These are phyloP conservation scores for Trichoderma citrinoviride DNA, from an alignment of 2,329 filamentous ascomycete genomes.

Conservation along the genomic window DNA sequence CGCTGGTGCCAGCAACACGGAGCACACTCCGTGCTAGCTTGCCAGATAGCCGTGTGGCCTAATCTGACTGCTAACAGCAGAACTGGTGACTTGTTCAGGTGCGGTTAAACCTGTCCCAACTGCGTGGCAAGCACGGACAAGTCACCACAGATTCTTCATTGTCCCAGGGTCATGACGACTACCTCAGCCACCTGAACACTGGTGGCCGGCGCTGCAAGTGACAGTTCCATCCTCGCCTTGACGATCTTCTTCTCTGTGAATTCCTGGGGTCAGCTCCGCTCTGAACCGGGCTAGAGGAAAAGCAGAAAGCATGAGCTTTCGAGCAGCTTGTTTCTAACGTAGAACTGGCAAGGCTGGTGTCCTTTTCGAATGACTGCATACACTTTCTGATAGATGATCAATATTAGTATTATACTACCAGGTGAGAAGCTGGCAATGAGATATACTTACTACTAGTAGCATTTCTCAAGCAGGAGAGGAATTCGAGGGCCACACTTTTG, in stretches of 20 bases:
- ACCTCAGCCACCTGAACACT: background rate
- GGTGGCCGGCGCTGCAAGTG: background rate
- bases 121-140: background rate
- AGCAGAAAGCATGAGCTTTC: background rate
- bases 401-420: no score
- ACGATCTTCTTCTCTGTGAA: background rate
- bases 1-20: slow-evolving; percentile 7
- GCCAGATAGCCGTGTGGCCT: slow-evolving; percentile 18
- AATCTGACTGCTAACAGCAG: slow-evolving; percentile 5
- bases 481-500: no score
- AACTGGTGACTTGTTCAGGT: background rate
- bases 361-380: no score
- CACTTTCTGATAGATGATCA: no score
- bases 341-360: no score
- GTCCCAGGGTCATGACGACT: background rate
- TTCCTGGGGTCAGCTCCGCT: background rate
- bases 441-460: no score
- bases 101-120: background rate
- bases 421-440: no score
- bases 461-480: no score
- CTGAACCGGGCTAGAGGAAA: no score
- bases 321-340: background rate
- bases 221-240: background rate
- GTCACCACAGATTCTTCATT: background rate
- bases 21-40: slow-evolving; percentile 20